Base-by-base conservation (phyloP, 306 rosid species). In the Castanea crenata region DNA sequence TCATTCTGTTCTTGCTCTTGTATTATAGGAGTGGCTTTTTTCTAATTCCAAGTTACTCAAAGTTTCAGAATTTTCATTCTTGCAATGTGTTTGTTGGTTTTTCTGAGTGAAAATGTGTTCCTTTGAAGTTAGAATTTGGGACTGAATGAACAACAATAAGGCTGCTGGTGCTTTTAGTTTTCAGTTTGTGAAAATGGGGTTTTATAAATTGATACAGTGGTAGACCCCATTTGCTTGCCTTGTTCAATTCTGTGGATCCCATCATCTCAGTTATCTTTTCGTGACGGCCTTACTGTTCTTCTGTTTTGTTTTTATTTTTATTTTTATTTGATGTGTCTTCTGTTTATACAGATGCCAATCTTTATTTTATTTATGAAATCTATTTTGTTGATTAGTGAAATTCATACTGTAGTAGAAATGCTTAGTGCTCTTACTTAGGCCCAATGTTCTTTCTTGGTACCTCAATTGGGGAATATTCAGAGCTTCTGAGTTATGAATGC, bases 61-160 rank as follows among this genome's bases (percentile, higher is more conserved):
- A 57, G 49, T 81, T 83, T 61, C 82, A 29, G 31, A 35, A 8
- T 59, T 76, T 63, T 56, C 46, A 61, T 63, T 69, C 41, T 19
- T 63, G 75, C 85, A 86, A 74, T 84, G 83, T 71, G 78, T 79
- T 74, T 85, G 82, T 55, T 83, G 62, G 76, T 77, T 85, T 25
- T 57, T n/a, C 65, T 44, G 59, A 64, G 31, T 85, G 71, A 49
- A 49, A 49, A 75, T 51, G 64, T 73, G 34, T 32, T 80, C 58
- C 49, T 38, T 41, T 2, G 12, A 41, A 41, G 46, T 2, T 23
- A 25, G 57, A 5, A 19, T 70, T 58, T 6, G 18, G 51, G 21
- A 65, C 59, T 55, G 65, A 62, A 41, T 41, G 46, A 41, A 41
- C 46, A 41, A 41, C 46, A 41, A 41, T 41, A 41, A 41, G 46